Percentiles rank a stretch among this genome's conserved stretches.
Conservation (phyloP, 257 asterid species). For the Solanum bulbocastanum region DNA sequence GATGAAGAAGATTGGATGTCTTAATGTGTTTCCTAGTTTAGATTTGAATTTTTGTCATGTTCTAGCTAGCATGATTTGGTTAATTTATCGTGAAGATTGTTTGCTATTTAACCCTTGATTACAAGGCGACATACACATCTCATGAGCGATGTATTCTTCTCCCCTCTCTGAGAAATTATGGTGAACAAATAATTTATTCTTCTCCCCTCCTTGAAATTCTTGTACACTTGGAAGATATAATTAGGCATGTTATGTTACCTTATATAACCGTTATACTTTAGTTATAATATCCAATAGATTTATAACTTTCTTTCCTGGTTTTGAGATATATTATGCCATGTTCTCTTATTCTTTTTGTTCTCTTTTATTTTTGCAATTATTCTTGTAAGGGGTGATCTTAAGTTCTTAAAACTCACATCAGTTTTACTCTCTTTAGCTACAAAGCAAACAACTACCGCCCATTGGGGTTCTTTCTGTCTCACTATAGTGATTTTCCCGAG, state of each 20-base stretch:
- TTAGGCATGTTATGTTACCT: too few relatives aligned
- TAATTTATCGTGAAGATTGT: neutral
- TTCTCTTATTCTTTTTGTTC: too few relatives aligned
- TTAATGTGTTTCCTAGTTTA: neutral
- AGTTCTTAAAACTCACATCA: neutral
- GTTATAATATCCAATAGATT: too few relatives aligned
- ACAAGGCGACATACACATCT: neutral
- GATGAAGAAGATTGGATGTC: neutral
- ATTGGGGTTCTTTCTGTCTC: neutral
- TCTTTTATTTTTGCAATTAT: too few relatives aligned
- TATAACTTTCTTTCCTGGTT: too few relatives aligned
- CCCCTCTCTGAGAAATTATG: neutral
- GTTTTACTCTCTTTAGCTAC: neutral
- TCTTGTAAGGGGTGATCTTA: too few relatives aligned
- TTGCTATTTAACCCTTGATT: neutral
- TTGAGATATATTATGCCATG: too few relatives aligned
- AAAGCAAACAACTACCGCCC: neutral
- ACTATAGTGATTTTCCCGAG: neutral
- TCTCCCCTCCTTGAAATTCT: too few relatives aligned
- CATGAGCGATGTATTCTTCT: neutral
- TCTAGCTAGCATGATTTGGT: neutral
- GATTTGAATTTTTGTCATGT: neutral
- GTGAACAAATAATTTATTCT: neutral
- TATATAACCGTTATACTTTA: too few relatives aligned
- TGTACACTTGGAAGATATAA: too few relatives aligned